Evolutionary conservation across 164 flowering plant genomes (phyloP).

Genomic region (Cinnamomum micranthum): DNA sequence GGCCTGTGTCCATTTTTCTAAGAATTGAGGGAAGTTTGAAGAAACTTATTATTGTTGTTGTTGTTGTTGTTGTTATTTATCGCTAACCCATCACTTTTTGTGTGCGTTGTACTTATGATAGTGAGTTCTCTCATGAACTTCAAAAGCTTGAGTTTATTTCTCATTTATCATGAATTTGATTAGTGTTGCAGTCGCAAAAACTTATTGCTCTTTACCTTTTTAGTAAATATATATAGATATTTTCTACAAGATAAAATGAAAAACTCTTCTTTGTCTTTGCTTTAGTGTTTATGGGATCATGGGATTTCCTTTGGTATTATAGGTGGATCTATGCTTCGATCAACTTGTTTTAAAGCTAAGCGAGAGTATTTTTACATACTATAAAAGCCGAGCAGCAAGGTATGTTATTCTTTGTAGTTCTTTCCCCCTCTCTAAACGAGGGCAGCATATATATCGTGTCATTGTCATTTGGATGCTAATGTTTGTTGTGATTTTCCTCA

Average conservation of each 20-base stretch:
- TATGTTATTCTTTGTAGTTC: constrained; percentile 19
- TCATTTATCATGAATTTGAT: neutral
- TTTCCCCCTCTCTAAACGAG: neutral
- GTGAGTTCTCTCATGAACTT: neutral
- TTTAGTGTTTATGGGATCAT: neutral
- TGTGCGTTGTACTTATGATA: neutral
- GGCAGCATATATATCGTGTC: neutral
- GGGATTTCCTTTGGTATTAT: neutral
- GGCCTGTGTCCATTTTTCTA: neutral
- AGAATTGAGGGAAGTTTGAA: neutral
- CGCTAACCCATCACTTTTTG: neutral
- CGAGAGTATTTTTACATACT: constrained; percentile 79
- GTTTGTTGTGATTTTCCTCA: constrained; percentile 1
- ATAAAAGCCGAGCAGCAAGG: constrained; percentile 98
- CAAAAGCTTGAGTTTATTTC: neutral
- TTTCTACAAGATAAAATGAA: neutral
- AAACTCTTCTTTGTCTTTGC: neutral
- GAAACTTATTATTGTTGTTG: no score
- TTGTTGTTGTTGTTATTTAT: no score
- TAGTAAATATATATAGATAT: neutral
- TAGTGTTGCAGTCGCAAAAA: neutral
- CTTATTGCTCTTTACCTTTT: neutral
- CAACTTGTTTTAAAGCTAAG: constrained; percentile 80
- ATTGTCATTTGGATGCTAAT: neutral
- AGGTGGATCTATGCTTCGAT: constrained; percentile 99